Percentiles rank a stretch among this genome's conserved stretches.
Conservation (phyloP, 352 stramenopile genomes). For the Globisporangium uncinulatum region DNA sequence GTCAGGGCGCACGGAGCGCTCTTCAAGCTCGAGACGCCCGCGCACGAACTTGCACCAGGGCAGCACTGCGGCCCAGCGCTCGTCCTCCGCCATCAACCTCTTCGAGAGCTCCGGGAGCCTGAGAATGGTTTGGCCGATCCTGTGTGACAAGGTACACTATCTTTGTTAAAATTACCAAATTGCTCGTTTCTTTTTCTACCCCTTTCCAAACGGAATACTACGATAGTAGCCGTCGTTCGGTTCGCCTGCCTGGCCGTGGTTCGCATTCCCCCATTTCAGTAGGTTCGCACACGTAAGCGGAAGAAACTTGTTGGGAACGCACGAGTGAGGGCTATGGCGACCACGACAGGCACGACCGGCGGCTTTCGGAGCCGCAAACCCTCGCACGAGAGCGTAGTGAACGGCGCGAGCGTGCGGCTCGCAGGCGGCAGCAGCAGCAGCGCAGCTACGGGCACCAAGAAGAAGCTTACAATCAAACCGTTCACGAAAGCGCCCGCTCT, state of each 20-base stretch:
- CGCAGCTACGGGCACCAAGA: constrained; percentile 21
- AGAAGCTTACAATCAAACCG: constrained; percentile 85
- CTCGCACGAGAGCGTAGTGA: constrained; percentile 10
- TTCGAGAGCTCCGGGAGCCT: not conserved
- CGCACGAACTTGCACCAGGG: constrained; percentile 44
- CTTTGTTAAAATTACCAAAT: too few species aligned
- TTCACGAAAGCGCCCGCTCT: constrained; percentile 78
- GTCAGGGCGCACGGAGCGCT: constrained; percentile 5
- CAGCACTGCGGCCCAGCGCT: constrained; percentile 18
- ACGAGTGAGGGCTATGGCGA: not conserved
- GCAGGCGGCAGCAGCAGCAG: not conserved
- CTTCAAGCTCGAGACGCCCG: constrained; percentile 41
- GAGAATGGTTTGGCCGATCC: not conserved
- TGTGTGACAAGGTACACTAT: too few species aligned
- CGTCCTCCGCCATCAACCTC: constrained; percentile 7
- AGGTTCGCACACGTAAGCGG: not conserved
- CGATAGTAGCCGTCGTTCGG: too few species aligned
- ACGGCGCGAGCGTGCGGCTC: constrained; percentile 13
- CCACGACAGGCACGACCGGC: not conserved
- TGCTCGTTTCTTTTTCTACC: too few species aligned
- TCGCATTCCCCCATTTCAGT: not conserved
- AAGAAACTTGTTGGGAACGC: not conserved
- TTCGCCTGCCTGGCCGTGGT: too few species aligned
- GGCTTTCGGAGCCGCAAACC: constrained; percentile 14
- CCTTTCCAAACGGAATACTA: too few species aligned